Base-by-base conservation (phyloP, 208 protist genomes). In the Trypanosoma caninum region DNA sequence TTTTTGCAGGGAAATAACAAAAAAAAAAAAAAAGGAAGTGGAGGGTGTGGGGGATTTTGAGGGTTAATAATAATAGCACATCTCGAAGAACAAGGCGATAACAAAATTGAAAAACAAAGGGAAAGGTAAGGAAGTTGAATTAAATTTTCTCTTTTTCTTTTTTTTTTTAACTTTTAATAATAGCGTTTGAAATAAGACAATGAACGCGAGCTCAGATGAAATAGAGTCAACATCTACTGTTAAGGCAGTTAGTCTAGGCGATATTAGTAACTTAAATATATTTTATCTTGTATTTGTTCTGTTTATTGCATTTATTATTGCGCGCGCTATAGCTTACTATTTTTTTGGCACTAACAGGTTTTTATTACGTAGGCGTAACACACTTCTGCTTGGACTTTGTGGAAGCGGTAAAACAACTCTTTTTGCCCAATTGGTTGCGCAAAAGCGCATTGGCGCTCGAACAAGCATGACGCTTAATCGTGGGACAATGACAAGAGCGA, bases 361-460 rank as follows among this genome's bases (percentile, higher is more conserved):
- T 4, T 42, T 47, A 11, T 55, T 59, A 4, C 73, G 76, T 3
- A 62, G 58, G 27, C 64, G 69, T 35, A 45, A 60, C 57, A 42
- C 60, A 16, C 59, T 70, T 18, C 50, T 95, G 23, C 46, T 91
- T 33, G 89, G 89, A 47, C 68, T 91, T 2, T 72, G 73, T 18
- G 63, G 61, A 31, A 84, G 79, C 27, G 89, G 89, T 18, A 95
- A 95, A 72, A 95, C 85, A 22, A 64, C 81, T 13, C 64, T 95
- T 20, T 89, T 93, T 66, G 63, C 69, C 20, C 81, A 87, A 54
- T 64, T 95, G 0, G 65, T 77, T 20, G 61, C 61, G 13, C 50
- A 40, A 28, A 51, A 65, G 13, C 40, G 33, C 20, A 28, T 59
- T 10, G 8, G 30, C 18, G 80, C 76, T 10, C 78, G 72, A 13